A percentile compares a stretch with the other conserved stretches of the same genome.
These are phyloP conservation scores for Phaeotremella skinneri DNA, from an alignment of 768 basidiomycete genomes.

Conservation along the genomic window DNA sequence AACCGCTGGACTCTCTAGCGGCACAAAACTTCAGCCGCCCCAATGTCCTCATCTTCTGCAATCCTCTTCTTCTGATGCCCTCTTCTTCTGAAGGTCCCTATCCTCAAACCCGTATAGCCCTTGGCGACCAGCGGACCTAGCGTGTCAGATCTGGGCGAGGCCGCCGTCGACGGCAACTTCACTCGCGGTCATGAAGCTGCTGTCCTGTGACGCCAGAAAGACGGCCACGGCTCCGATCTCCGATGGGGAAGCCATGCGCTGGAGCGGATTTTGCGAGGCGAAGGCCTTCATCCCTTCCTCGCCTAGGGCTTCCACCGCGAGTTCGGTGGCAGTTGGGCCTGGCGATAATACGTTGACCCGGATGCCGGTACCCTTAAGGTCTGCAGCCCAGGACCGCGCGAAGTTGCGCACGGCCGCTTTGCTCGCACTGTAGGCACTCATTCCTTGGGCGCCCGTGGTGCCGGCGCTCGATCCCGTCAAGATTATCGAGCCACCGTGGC, in stretches of 20 bases:
- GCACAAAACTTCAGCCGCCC: too few relatives aligned
- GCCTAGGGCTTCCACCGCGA: constrained; percentile 5
- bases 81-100: too few relatives aligned
- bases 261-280: constrained; percentile 4
- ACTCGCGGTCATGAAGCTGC: constrained; percentile 10
- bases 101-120: too few relatives aligned
- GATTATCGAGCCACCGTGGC: constrained; percentile 17
- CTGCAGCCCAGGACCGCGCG: constrained; percentile 4
- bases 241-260: constrained; percentile 11
- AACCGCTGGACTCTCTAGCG: too few relatives aligned
- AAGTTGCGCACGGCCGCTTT: constrained; percentile 13
- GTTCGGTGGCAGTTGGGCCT: constrained; percentile 7
- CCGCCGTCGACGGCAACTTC: constrained; percentile 11
- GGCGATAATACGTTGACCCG: constrained; percentile 6
- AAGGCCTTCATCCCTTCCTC: constrained; percentile 7
- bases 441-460: constrained; percentile 10
- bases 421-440: constrained; percentile 13
- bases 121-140: too few relatives aligned
- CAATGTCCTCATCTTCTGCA: too few relatives aligned
- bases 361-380: not conserved
- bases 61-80: too few relatives aligned
- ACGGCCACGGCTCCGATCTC: constrained; percentile 6
- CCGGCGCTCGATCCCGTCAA: constrained; percentile 12
- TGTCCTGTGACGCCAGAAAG: constrained; percentile 12
- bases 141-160: constrained; percentile 3